These are phyloP conservation scores for Xylaria multiplex DNA, from an alignment of 2,329 filamentous ascomycete genomes.

Conservation along the genomic window DNA sequence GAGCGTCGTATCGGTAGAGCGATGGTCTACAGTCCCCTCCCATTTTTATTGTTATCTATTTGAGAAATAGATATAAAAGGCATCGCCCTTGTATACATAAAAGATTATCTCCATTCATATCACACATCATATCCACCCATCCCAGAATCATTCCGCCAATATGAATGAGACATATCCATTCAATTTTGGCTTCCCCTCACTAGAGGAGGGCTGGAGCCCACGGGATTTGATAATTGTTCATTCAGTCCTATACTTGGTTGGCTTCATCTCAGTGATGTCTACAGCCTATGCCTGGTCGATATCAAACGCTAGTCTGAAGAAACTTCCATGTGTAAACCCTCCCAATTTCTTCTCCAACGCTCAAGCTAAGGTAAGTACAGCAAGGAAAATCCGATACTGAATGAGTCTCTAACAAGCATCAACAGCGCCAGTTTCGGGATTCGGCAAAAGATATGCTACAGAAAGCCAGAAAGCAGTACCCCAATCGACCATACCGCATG, in stretches of 20 bases:
- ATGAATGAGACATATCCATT: conserved; percentile 30
- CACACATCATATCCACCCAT: background rate
- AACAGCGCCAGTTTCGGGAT: conserved; percentile 18
- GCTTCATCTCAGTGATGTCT: conserved; percentile 20
- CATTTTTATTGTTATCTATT: background rate
- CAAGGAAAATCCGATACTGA: background rate
- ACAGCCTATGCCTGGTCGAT: conserved; percentile 28
- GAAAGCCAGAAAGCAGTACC: conserved; percentile 24
- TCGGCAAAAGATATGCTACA: conserved; percentile 25
- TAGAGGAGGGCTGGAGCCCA: conserved; percentile 23
- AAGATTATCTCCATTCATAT: background rate
- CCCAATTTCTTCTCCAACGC: conserved; percentile 19
- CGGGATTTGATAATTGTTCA: conserved; percentile 18
- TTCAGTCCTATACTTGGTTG: conserved; percentile 23
- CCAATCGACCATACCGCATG: conserved; percentile 34
- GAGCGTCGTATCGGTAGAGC: background rate
- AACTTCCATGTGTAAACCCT: conserved; percentile 29
- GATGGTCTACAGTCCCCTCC: too few relatives aligned
- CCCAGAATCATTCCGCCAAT: background rate
- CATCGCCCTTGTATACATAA: background rate
- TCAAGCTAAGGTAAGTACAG: conserved; percentile 24
- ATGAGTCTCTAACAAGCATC: conserved; percentile 1
- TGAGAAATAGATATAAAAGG: conserved; percentile 2
- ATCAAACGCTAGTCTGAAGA: conserved; percentile 28
- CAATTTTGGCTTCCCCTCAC: conserved; percentile 17